Evolutionary conservation across 2,329 filamentous ascomycete species (phyloP).

Genomic region (Colletotrichum echinochloae): DNA sequence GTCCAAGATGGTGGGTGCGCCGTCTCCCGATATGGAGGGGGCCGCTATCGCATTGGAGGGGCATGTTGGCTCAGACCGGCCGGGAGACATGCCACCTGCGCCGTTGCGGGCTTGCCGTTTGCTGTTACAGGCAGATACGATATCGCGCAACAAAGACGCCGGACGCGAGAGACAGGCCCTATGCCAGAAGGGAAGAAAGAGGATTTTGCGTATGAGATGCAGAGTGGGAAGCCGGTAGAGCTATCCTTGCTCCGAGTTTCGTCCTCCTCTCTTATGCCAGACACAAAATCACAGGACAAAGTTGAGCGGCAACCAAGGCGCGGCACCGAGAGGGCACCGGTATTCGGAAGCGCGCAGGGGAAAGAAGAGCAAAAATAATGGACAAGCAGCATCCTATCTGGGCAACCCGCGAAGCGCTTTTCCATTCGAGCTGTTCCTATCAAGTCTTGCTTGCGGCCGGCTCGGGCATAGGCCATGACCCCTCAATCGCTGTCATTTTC

Average conservation of each 20-base stretch:
- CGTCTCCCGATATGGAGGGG: slow-evolving; percentile 33
- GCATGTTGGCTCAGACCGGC: slow-evolving; percentile 21
- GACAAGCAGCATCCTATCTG: slow-evolving; percentile 6
- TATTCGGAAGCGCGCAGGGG: background rate
- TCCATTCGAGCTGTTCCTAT: slow-evolving; percentile 6
- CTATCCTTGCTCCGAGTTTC: background rate
- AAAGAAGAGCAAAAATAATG: slow-evolving; percentile 5
- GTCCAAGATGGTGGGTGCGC: slow-evolving; percentile 12
- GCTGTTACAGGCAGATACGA: slow-evolving; percentile 41
- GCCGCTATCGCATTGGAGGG: slow-evolving; percentile 34
- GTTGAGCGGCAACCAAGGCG: slow-evolving; percentile 8
- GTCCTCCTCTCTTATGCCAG: background rate
- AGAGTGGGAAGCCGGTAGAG: background rate
- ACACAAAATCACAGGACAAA: background rate
- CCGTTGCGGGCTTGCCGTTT: slow-evolving; percentile 45
- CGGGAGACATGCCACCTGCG: slow-evolving; percentile 43
- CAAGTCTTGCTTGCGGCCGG: slow-evolving; percentile 18
- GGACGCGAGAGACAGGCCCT: background rate
- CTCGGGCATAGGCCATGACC: slow-evolving; percentile 9
- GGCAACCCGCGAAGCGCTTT: slow-evolving; percentile 5
- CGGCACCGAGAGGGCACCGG: background rate
- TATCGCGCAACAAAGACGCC: slow-evolving; percentile 25
- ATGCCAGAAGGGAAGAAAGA: background rate
- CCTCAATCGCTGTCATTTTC: slow-evolving; percentile 30
- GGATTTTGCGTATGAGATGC: background rate